Base-by-base conservation (phyloP, 2,329 filamentous ascomycete species). In the Verticillium tricorpus region DNA sequence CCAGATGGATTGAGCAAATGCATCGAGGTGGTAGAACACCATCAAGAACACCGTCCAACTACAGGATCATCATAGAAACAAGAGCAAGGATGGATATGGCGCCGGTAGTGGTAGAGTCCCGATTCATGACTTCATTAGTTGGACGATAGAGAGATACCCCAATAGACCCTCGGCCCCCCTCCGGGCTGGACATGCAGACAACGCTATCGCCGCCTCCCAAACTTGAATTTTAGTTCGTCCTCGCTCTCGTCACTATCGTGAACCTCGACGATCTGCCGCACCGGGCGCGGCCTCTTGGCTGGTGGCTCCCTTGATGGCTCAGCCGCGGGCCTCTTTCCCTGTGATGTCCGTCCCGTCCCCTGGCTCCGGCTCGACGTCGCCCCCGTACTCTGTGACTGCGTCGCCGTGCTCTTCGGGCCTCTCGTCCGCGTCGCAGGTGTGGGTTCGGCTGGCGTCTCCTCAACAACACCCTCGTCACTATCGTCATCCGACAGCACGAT, bases 191-290 rank as follows among this genome's bases (percentile, higher is more conserved):
- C 45, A 52, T 52, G 28, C 11, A 52, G 5, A 40, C 45, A 22
- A 8, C 25, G 35, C 59, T 69, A 81, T 68, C 77, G 77, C 68
- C 83, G 76, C 70, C 78, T 80, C 34, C 82, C 79, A 69, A 86
- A 87, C 60, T 78, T 77, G 68, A 87, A 87, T 66, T 80, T 80
- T 58, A 85, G 75, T 67, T 81, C 83, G 62, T 86, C 84, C 55
- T 86, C 84, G 63, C 82, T 85, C 34, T 85, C 77, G 14, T 78
- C 80, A 55, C 75, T 77, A 61, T 78, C 76, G 5, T 68, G 68
- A 40, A 73, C 67, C 57, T 73, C 73, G 1, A 73, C 64, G 7
- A 74, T 71, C 62, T 73, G 74, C 17, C 77, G 73, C 39, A 65
- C 70, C 4, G 73, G 66, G 37, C 75, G 70, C 7, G 71, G 60